A percentile compares a stretch with the other conserved stretches of the same genome.
These are phyloP conservation scores for Eucalyptus camaldulensis DNA, from an alignment of 345 rosid species.

Conservation along the genomic window DNA sequence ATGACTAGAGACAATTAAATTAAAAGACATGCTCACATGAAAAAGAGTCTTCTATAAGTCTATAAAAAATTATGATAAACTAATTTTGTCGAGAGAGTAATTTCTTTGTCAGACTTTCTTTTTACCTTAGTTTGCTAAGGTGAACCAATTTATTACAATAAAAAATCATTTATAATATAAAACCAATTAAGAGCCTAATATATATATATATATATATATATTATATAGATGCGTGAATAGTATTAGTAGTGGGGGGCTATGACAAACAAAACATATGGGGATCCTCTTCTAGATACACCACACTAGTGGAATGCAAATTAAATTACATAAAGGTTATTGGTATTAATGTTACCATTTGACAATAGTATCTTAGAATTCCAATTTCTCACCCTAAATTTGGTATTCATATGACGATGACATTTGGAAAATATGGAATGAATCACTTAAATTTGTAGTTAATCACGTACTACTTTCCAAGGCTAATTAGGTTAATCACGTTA, in stretches of 20 bases:
- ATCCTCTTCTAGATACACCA: not conserved
- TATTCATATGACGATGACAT: too few relatives aligned
- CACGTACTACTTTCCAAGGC: not conserved
- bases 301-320: not conserved
- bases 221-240: not conserved
- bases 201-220: too few relatives aligned
- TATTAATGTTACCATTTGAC: not conserved
- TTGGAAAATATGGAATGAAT: not conserved
- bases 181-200: not conserved
- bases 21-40: not conserved
- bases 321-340: not conserved
- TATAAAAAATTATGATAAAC: not conserved
- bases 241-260: not conserved
- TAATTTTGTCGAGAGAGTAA: not conserved
- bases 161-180: not conserved
- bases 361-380: not conserved
- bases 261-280: not conserved
- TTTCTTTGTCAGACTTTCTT: not conserved
- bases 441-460: not conserved
- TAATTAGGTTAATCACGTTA: not conserved
- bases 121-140: not conserved
- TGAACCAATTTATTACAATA: not conserved
- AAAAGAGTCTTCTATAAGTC: not conserved
- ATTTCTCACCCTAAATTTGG: not conserved
- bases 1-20: not conserved